Conservation (phyloP, 73 alveolate species). For the Paramecium biaurelia region DNA sequence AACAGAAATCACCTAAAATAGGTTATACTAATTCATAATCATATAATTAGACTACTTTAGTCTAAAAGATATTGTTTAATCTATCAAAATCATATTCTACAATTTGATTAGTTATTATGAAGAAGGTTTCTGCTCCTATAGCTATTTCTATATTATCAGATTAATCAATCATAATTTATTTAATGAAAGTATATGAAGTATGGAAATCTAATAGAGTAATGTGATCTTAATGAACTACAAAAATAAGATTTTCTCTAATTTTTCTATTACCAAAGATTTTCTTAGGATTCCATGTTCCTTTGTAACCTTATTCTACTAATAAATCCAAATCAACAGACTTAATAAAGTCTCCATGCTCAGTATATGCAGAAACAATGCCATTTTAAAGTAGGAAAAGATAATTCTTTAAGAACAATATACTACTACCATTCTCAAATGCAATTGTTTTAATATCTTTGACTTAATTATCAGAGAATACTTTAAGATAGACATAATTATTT, state of each 20-base stretch:
- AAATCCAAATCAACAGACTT: background rate
- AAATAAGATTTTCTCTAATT: background rate
- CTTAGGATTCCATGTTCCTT: background rate
- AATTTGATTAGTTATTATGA: background rate
- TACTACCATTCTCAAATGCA: background rate
- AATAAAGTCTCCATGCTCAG: background rate
- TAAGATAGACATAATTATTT: background rate
- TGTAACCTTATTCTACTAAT: background rate
- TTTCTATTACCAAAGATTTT: background rate
- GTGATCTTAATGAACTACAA: background rate
- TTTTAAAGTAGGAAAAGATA: background rate
- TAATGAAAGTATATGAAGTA: background rate
- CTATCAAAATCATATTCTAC: background rate
- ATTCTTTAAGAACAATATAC: background rate
- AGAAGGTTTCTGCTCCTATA: background rate
- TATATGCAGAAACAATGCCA: background rate
- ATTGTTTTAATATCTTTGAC: background rate
- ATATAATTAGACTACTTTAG: background rate
- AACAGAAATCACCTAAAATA: background rate
- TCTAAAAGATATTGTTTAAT: background rate
- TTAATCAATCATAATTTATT: background rate
- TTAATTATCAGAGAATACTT: background rate
- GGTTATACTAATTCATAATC: background rate
- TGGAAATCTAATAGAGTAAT: background rate
- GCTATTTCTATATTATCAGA: background rate